Base-by-base conservation (phyloP, 2,329 filamentous ascomycete genomes). In the Pseudogymnoascus sp. region DNA sequence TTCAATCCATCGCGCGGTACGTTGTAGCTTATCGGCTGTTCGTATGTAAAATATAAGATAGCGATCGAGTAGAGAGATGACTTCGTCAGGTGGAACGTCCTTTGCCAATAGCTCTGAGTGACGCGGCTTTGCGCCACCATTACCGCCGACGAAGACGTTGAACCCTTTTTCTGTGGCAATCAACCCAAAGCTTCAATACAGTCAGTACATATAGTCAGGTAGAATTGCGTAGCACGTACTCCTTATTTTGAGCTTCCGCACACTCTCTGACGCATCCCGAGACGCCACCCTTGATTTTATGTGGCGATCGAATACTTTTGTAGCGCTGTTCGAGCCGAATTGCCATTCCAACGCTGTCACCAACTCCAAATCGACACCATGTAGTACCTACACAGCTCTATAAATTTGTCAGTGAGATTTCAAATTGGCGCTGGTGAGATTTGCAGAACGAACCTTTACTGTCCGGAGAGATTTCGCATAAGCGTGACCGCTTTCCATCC, bases 11-110 rank as follows among this genome's bases (percentile, higher is more conserved):
- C 90, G 82, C 0, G 91, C 91, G 25, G 91, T 96, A 58, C 91
- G 84, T 74, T 96, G 91, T 0, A 96, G 83, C 70, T 89, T 91
- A 76, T 96, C 91, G 47, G 90, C 91, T 0, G 92, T 95, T 66
- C 91, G 89, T 69, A 96, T 94, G 76, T 96, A 96, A 78, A 96
- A 93, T 75, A 92, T 90, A 22, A 96, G 81, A 70, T 94, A 96
- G 47, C 92, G 86, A 72, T 96, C 92, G 2, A 96, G 78, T 62
- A 96, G 88, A 1, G 90, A 85, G 7, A 96, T 80, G 7, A 96
- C 86, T 68, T 95, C 88, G 59, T 90, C 85, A 0, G 90, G 88
- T 0, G 90, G 84, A 0, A 96, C 90, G 68, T 96, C 91, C 71
- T 91, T 92, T 63, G 90, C 90, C 1, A 96, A 81, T 1, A 96